Percentiles rank a stretch among this genome's conserved stretches.
These are phyloP conservation scores for Cladosporium sp. DNA, from an alignment of 2,329 filamentous ascomycete genomes.

Conservation along the genomic window DNA sequence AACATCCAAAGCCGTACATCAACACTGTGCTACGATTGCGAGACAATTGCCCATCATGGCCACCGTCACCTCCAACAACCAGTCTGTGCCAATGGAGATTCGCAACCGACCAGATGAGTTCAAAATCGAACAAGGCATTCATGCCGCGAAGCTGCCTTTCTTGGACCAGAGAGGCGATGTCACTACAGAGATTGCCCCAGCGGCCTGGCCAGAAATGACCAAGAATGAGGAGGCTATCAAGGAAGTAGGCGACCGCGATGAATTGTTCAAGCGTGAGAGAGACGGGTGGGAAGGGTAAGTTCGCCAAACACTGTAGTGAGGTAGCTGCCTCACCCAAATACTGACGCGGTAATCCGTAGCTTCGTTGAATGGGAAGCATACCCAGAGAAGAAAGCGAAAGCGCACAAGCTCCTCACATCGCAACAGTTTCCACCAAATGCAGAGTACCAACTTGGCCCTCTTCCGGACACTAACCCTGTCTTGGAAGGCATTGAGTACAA, in stretches of 20 bases:
- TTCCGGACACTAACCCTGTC: conserved; percentile 56
- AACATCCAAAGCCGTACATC: no score
- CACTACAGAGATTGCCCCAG: conserved; percentile 29
- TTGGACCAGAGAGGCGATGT: conserved; percentile 41
- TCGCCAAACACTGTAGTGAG: no score
- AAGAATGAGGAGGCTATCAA: conserved; percentile 42
- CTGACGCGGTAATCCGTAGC: conserved; percentile 27
- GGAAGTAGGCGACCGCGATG: conserved; percentile 36
- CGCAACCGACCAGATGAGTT: conserved; percentile 43
- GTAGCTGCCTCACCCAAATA: conserved; percentile 19
- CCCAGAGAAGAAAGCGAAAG: conserved; percentile 54
- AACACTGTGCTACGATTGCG: not conserved
- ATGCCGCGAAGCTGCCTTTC: conserved; percentile 44
- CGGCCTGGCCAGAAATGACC: conserved; percentile 29
- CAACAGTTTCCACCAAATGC: conserved; percentile 45
- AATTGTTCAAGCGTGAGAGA: conserved; percentile 42
- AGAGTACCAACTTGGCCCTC: conserved; percentile 53
- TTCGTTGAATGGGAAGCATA: conserved; percentile 63
- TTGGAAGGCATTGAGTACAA: conserved; percentile 56
- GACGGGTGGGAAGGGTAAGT: conserved; percentile 45
- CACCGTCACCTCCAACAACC: not conserved
- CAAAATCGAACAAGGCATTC: conserved; percentile 51
- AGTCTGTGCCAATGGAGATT: conserved; percentile 4
- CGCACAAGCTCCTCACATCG: conserved; percentile 46
- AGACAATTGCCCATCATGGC: not conserved